phyloP scores from a whole-genome alignment of 257 asterid species.

The Osmanthus fragrans region DNA sequence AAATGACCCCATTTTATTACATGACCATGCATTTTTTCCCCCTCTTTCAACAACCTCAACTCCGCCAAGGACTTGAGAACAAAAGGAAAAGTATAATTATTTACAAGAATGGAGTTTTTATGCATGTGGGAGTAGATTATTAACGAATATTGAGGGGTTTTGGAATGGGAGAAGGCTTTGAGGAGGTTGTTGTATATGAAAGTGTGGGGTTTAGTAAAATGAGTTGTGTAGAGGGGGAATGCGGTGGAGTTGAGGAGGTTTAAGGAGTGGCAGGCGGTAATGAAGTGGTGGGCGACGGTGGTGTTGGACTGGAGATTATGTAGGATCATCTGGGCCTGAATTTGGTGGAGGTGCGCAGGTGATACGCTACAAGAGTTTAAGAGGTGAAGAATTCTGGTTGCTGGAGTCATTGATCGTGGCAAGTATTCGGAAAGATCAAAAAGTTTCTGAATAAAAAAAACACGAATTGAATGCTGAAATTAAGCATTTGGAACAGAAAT shows the following conservation, averaged over 20 bases:
- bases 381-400: conserved; percentile 30
- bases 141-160: conserved; percentile 31
- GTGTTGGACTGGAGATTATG: conserved; percentile 51
- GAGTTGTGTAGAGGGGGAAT: conserved; percentile 55
- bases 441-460: not conserved
- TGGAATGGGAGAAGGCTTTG: conserved; percentile 58
- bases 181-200: conserved; percentile 69
- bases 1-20: conserved; percentile 41
- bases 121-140: conserved; percentile 53
- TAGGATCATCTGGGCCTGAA: conserved; percentile 56
- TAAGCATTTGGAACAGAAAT: not conserved
- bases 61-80: conserved; percentile 63
- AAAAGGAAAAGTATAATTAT: conserved; percentile 61
- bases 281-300: conserved; percentile 48
- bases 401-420: conserved; percentile 19
- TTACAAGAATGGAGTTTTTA: conserved; percentile 29
- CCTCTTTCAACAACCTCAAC: conserved; percentile 39
- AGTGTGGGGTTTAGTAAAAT: conserved; percentile 41
- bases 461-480: not conserved
- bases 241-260: conserved; percentile 52
- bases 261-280: conserved; percentile 48
- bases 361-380: conserved; percentile 27
- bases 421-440: not conserved
- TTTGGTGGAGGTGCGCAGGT: conserved; percentile 46
- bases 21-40: conserved; percentile 52